Base-by-base conservation (phyloP, 306 rosid species). In the Cyclanthera cordifolia region DNA sequence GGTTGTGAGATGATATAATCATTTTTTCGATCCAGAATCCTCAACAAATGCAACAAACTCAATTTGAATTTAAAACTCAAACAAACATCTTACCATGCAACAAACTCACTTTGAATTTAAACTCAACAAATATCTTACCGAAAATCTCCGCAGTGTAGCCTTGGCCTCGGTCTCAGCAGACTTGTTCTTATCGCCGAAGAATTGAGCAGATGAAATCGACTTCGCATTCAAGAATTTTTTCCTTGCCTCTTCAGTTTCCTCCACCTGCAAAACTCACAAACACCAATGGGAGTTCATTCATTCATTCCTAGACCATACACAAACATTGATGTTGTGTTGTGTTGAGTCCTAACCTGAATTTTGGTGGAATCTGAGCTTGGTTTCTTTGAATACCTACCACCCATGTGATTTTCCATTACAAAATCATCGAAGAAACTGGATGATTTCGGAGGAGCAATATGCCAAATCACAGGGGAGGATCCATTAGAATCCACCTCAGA, bases 161-260 rank as follows among this genome's bases (percentile, higher is more conserved):
- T 85, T 88, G 59, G 90, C 78, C 0, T 90, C 95, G 21, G 67
- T 53, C 53, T 92, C 90, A 27, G 82, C 83, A 72, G 80, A 69
- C 79, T 76, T 85, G 82, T 63, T 79, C 67, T 84, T 89, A 79
- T 89, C 96, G 58, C 96, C 96, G 39, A 87, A 92, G 80, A 67
- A 89, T 82, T 92, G 98, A 54, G 90, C 87, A 2, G 98, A 92
- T 23, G 98, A 89, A 79, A 92, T 92, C 48, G 96, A 92, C 74
- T 87, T 92, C 58, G 98, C 98, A 79, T 92, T 92, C 69, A 90
- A 72, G 79, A 92, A 92, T 82, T 92, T 92, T 84, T 83, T 89
- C 78, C 96, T 80, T 30, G 96, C 98, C 72, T 89, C 98, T 67
- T 92, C 88, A 47, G 90, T 77, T 73, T 92, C 96, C 80, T 85